phyloP scores from a whole-genome alignment of 257 asterid species.

The Cruciata laevipes region DNA sequence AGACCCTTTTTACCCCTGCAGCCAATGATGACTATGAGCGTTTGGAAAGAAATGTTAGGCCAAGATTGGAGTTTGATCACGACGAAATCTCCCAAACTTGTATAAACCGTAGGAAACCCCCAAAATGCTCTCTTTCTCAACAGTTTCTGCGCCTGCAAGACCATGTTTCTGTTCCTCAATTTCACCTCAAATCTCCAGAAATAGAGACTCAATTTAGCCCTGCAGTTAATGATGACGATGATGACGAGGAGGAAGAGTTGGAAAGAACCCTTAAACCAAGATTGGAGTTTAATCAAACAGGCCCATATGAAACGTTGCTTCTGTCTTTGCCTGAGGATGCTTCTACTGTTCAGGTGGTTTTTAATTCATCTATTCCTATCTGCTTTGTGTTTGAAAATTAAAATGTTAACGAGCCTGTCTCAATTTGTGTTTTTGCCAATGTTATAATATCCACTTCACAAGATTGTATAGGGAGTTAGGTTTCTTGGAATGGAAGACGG shows the following conservation, averaged over 20 bases:
- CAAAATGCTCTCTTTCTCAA: conserved; percentile 71
- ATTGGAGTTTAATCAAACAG: conserved; percentile 44
- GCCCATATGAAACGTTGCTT: conserved; percentile 72
- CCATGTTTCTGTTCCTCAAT: conserved; percentile 18
- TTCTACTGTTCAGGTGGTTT: conserved; percentile 59
- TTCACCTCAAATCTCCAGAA: conserved; percentile 18
- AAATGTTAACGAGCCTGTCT: no score
- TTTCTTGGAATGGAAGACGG: no score
- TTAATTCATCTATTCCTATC: conserved; percentile 12
- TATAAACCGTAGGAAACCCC: conserved; percentile 58
- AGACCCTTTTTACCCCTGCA: conserved; percentile 24
- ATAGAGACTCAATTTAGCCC: conserved; percentile 26
- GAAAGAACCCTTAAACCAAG: conserved; percentile 24
- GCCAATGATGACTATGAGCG: conserved; percentile 21
- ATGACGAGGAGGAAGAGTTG: conserved; percentile 15
- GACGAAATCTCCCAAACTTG: conserved; percentile 22
- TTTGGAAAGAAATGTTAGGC: conserved; percentile 16
- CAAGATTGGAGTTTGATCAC: conserved; percentile 41
- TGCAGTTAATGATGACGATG: conserved; percentile 16
- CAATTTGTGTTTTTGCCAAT: no score
- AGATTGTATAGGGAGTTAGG: no score
- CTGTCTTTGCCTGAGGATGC: conserved; percentile 48
- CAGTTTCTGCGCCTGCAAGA: conserved; percentile 68
- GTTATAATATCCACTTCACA: no score
- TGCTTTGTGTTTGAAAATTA: background rate